Conservation (phyloP, 768 basidiomycete genomes). For the Hydnomerulius pinastri region DNA sequence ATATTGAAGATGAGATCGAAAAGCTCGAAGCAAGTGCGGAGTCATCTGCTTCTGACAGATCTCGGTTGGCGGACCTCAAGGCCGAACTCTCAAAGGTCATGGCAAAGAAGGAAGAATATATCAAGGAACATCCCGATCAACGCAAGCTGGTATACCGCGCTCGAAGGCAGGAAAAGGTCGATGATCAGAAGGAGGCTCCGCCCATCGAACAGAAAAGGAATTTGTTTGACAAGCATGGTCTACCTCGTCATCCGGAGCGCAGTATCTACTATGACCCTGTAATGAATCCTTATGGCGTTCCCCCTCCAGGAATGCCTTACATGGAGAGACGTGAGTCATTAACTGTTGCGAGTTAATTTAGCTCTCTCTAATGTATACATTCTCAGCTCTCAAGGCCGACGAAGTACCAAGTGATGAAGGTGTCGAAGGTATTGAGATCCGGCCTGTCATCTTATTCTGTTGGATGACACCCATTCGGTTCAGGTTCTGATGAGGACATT, state of each 20-base stretch:
- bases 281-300: conserved; percentile 91
- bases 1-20: conserved; percentile 79
- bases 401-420: conserved; percentile 70
- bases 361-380: conserved; percentile 3
- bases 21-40: conserved; percentile 56
- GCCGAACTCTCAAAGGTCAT: conserved; percentile 77
- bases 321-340: conserved; percentile 73
- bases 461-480: neutral
- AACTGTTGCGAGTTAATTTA: neutral
- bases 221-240: conserved; percentile 79
- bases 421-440: conserved; percentile 40
- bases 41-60: conserved; percentile 52
- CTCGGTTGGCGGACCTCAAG: conserved; percentile 71
- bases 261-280: conserved; percentile 92
- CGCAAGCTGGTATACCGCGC: conserved; percentile 77
- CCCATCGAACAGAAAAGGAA: conserved; percentile 54
- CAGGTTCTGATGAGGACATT: conserved; percentile 56
- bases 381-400: conserved; percentile 57
- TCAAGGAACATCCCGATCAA: conserved; percentile 92
- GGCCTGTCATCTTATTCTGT: neutral
- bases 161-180: conserved; percentile 44
- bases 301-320: conserved; percentile 98
- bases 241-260: conserved; percentile 87
- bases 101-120: conserved; percentile 88
- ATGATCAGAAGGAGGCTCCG: conserved; percentile 43